Evolutionary conservation across 2,329 filamentous ascomycete genomes (phyloP), one percentile per base, ranked within the genome.

Genomic region (Botrytis fragariae): DNA sequence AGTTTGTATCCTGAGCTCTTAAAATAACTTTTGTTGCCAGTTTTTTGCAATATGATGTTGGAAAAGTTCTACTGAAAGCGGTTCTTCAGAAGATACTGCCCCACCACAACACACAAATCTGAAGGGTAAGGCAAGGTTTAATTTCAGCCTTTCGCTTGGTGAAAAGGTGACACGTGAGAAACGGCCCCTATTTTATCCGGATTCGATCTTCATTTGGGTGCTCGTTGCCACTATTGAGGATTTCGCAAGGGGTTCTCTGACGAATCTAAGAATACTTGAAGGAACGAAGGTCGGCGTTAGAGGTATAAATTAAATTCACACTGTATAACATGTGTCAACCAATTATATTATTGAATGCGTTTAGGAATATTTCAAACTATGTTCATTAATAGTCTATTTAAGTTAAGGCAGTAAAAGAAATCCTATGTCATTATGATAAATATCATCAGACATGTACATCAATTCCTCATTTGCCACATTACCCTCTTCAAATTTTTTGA

Each of bases 81-180:
- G 51, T 67, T 42, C 48, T 68, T 39, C 48, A 39, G 35, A 60
- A 72, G 35, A 48, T 42, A 22, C 32, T 69, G 71, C 71, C 71
- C 71, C 71, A 72, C 71, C 71, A 72, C 18, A 57, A 57, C 51
- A 57, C n/a, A 60, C 51, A 68, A 57, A 68, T 68, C 39, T 68
- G 32, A 25, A 64, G 20, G 14, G 18, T 39, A 22, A 45, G 29
- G 61, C 62, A 72, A 72, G 62, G 71, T 72, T 72, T 29, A 68
- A 39, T 51, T 72, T 69, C 71, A 68, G 71, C 71, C 71, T 72
- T 72, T 65, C 61, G 65, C 48, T 69, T 57, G 65, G n/a, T 57
- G 18, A 6, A 32, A 32, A 32, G 16, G 10, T 32, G 16, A 57
- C 65, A 68, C 65, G 48, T 57, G 65, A 57, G 48, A 69, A 5